Base-by-base conservation (phyloP, 2,329 filamentous ascomycete genomes). In the Neonectria punicea region DNA sequence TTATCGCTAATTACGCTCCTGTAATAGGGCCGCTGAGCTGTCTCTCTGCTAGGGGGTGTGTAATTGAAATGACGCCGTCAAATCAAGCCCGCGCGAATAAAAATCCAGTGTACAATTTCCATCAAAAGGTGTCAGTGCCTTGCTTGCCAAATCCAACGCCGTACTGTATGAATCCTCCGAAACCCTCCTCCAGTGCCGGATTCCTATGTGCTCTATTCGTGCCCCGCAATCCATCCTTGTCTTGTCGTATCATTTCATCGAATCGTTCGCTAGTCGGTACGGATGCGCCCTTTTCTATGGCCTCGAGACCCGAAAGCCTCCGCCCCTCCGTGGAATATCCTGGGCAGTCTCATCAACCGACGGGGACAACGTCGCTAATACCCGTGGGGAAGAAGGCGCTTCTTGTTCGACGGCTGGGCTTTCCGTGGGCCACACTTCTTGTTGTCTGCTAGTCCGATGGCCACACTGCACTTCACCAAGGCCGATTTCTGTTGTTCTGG, bases 1-100 rank as follows among this genome's bases (percentile, higher is more conserved):
- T 68, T 70, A 66, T 73, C 71, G 71, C 71, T 73, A 73, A 72
- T 72, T 66, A 63, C 67, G 71, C 70, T 73, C 44, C 53, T 61
- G 63, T 62, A 51, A 73, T 70, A 69, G 70, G 68, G 43, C 56
- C 60, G 61, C 30, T 57, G 59, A 46, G 46, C 41, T 25, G 36
- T 63, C 50, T 53, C 49, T 55, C 32, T 55, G 61, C 43, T 44
- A 20, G 22, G 50, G 22, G 50, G 32, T 49, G 46, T 28, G 53
- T 20, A 44, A 25, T 65, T 49, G 30, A 8, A 30, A 30, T 30
- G 30, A 30, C 53, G 39, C 53, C 41, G 32, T 22, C 56, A 53
- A 57, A 54, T 39, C 44, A 65, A 44, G 46, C 47, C 58, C 53
- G 46, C 28, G 39, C 39, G 46, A 58, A 30, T 30, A 58, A 63